phyloP scores from a whole-genome alignment of 768 basidiomycete genomes.

The Serpula lacrymans region DNA sequence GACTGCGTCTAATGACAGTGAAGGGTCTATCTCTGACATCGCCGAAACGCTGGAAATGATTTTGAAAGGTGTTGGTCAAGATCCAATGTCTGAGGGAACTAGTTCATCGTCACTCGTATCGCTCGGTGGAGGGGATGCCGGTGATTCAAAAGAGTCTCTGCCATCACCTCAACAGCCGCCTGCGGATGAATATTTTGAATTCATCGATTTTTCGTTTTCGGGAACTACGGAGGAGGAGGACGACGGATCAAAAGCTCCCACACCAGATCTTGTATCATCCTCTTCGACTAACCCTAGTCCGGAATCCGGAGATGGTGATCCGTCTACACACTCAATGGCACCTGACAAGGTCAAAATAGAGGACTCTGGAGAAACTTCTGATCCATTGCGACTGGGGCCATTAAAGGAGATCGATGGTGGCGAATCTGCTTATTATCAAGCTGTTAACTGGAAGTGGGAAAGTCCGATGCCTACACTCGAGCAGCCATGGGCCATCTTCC shows the following conservation, averaged over 20 bases:
- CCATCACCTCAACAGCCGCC: slow-evolving; percentile 34
- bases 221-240: slow-evolving; percentile 54
- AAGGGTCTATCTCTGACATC: slow-evolving; percentile 41
- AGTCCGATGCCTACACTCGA: slow-evolving; percentile 61
- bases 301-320: slow-evolving; percentile 64
- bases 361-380: slow-evolving; percentile 38
- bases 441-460: slow-evolving; percentile 69
- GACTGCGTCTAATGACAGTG: slow-evolving; percentile 37
- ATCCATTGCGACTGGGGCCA: slow-evolving; percentile 54
- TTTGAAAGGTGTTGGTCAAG: slow-evolving; percentile 52
- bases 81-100: slow-evolving; percentile 32
- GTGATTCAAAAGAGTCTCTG: slow-evolving; percentile 29
- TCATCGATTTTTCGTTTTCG: slow-evolving; percentile 68
- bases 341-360: slow-evolving; percentile 53
- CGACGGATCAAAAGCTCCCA: slow-evolving; percentile 61
- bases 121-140: slow-evolving; percentile 24
- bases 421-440: slow-evolving; percentile 63
- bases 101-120: slow-evolving; percentile 28
- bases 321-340: slow-evolving; percentile 40
- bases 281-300: slow-evolving; percentile 78
- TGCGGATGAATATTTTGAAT: slow-evolving; percentile 51
- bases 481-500: slow-evolving; percentile 70
- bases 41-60: slow-evolving; percentile 62
- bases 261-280: slow-evolving; percentile 67
- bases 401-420: slow-evolving; percentile 76